Percentiles rank a stretch among this genome's conserved stretches.
phyloP scores from a whole-genome alignment of 2,329 filamentous ascomycete genomes.

The Aspergillus vadensis region DNA sequence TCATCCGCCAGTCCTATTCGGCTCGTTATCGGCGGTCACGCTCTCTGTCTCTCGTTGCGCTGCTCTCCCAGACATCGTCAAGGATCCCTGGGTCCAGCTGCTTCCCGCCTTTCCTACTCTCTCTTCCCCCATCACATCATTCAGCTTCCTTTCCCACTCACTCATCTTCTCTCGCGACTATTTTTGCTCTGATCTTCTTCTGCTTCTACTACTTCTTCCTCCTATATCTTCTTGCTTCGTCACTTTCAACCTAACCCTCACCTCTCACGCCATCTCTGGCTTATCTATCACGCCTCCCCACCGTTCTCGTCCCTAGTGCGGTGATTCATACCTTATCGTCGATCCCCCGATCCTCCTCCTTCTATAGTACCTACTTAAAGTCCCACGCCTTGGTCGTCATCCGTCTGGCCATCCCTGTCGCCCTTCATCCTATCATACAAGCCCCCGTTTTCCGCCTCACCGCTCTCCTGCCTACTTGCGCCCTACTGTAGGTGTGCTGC shows the following conservation, averaged over 20 bases:
- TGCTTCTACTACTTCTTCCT: slow-evolving; percentile 3
- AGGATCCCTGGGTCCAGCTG: slow-evolving; percentile 31
- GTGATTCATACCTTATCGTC: not conserved
- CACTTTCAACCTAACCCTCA: not conserved
- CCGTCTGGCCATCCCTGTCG: slow-evolving; percentile 11
- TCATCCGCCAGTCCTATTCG: not conserved
- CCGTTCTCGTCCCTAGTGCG: not conserved
- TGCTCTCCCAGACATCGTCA: slow-evolving; percentile 18
- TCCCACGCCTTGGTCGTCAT: slow-evolving; percentile 9
- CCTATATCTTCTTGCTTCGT: not conserved
- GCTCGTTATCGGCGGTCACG: slow-evolving; percentile 35
- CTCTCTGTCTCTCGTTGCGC: slow-evolving; percentile 15
- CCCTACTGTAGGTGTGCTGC: slow-evolving; percentile 1
- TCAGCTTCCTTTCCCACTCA: slow-evolving; percentile 11
- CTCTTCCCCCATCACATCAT: slow-evolving; percentile 33
- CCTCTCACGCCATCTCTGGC: slow-evolving; percentile 4
- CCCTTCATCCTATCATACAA: slow-evolving; percentile 13
- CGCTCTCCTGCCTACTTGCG: slow-evolving; percentile 19
- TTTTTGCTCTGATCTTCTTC: slow-evolving; percentile 4
- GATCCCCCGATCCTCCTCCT: not conserved
- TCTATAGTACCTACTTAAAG: not conserved
- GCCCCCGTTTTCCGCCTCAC: slow-evolving; percentile 22
- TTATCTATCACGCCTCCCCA: not conserved
- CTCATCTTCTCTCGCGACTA: slow-evolving; percentile 16
- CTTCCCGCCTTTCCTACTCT: slow-evolving; percentile 22